Evolutionary conservation across 352 stramenopile species (phyloP), one percentile per base, ranked within the genome.

Genomic region (Phytophthora citricola): DNA sequence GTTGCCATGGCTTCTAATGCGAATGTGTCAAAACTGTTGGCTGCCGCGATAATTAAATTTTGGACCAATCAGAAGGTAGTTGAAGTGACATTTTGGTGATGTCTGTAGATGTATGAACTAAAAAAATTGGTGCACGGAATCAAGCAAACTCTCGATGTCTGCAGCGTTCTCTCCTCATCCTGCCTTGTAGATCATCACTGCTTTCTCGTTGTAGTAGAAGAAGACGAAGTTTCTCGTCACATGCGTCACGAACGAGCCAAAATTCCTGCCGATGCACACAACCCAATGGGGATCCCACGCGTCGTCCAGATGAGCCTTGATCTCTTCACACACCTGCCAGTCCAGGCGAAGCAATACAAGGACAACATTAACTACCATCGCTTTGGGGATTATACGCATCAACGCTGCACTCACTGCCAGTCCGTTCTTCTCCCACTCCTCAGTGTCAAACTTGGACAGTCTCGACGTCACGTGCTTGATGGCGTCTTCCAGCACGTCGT

Each of bases 171-270:
- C 31, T 36, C 9, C 3, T 36, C 72, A 95, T 1, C 87, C 87
- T n/a, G 87, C 87, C 55, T 94, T 95, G 74, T 94, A 95, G 17
- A 95, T 73, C 82, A 95, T 90, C 36, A 93, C 66, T 11, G 88
- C 85, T 55, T 94, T 94, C 57, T 95, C 87, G 64, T 93, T 93
- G 73, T 81, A 96, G 68, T 95, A 94, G 58, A 98, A 98, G 68
- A 96, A 98, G 2, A 97, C 76, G 69, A 98, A 98, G 55, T 96
- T 91, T 39, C 82, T 86, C 14, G 92, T 97, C 53, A 98, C 91
- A 76, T 98, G 94, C 20, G 91, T 98, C 31, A 98, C 93, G 57
- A 96, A 96, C 36, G 90, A 97, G 47, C 93, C 94, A 55, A 98
- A 98, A 66, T 97, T 97, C 34, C 89, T 79, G 2, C 93, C 94